phyloP scores from a whole-genome alignment of 1,284 basidiomycete genomes.

The Trametes hirsuta region DNA sequence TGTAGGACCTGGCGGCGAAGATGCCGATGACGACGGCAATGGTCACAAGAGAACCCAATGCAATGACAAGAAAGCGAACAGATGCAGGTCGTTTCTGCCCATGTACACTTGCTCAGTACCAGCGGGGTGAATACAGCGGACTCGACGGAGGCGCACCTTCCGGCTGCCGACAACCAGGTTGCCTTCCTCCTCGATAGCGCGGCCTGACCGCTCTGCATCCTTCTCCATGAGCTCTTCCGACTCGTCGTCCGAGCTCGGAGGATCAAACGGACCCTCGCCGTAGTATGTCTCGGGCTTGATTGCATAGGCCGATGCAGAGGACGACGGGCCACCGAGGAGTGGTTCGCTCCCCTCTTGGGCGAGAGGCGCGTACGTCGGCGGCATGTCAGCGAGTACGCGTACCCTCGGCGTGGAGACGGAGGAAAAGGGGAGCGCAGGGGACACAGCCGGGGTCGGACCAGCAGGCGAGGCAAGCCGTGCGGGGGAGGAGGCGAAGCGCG shows the following conservation, averaged over 20 bases:
- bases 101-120: neutral
- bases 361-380: conserved; percentile 27
- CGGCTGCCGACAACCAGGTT: conserved; percentile 41
- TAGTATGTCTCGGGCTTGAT: conserved; percentile 55
- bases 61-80: conserved; percentile 56
- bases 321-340: conserved; percentile 9
- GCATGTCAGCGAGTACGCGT: conserved; percentile 20
- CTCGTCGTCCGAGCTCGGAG: conserved; percentile 72
- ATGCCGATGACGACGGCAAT: conserved; percentile 67
- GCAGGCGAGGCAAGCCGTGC: neutral
- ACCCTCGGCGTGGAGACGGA: conserved; percentile 1
- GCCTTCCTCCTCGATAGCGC: conserved; percentile 31
- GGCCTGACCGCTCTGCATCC: conserved; percentile 31
- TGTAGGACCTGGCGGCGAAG: conserved; percentile 72
- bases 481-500: neutral
- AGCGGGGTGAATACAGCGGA: neutral
- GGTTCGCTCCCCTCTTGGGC: conserved; percentile 24
- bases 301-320: conserved; percentile 11
- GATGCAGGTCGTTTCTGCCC: conserved; percentile 47
- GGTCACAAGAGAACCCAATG: conserved; percentile 55
- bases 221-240: conserved; percentile 55
- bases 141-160: conserved; percentile 34
- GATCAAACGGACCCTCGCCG: conserved; percentile 70
- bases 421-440: neutral
- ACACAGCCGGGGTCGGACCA: neutral